Evolutionary conservation across 1,284 basidiomycete species (phyloP).

Genomic region (Sanghuangporus baumii): DNA sequence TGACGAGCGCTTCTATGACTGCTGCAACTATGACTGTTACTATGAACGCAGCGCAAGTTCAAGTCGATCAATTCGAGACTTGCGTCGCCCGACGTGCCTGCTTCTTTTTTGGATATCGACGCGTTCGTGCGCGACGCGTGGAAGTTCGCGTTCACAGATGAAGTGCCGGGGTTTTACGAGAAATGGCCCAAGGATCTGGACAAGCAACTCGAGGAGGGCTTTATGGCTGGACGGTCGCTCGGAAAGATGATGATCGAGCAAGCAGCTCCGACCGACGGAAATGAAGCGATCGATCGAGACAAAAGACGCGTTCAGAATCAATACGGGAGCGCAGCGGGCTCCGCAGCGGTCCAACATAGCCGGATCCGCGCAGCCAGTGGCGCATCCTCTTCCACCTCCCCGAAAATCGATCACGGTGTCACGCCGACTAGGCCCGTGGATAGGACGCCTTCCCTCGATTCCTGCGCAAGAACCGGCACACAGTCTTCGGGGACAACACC

Average conservation of each 20-base stretch:
- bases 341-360: neutral
- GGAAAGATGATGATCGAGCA: neutral
- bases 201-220: neutral
- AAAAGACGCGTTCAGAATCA: neutral
- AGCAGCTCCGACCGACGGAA: neutral
- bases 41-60: neutral
- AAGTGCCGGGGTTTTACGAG: neutral
- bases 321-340: neutral
- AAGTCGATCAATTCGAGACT: neutral
- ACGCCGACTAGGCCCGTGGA: neutral
- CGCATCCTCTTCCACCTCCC: neutral
- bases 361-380: neutral
- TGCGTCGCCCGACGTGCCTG: neutral
- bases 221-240: neutral
- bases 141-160: neutral
- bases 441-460: neutral
- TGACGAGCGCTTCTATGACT: neutral
- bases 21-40: neutral
- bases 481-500: neutral
- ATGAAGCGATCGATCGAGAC: neutral
- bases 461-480: no score
- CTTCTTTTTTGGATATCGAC: neutral
- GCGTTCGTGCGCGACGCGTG: neutral
- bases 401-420: neutral
- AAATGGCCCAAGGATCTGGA: slow-evolving; percentile 2